Conservation (phyloP, 306 rosid genomes). For the Quercus alba region DNA sequence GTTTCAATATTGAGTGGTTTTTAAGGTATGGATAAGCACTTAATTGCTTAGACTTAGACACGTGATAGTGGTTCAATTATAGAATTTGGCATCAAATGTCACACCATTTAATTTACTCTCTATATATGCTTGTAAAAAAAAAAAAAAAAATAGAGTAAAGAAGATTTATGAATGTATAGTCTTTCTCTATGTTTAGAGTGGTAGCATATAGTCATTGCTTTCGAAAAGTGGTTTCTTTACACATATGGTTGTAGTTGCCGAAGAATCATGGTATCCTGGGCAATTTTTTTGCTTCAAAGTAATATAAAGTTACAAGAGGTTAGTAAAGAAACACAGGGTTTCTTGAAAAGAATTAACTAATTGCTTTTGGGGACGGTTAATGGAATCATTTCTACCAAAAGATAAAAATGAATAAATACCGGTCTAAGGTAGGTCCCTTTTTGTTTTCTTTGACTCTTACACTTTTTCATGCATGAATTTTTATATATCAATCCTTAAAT, state of each 20-base stretch:
- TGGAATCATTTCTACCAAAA: conserved; percentile 33
- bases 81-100: conserved; percentile 15
- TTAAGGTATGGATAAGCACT: conserved; percentile 25
- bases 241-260: background rate
- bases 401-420: conserved; percentile 16
- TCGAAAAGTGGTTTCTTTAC: conserved; percentile 6
- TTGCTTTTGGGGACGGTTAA: conserved; percentile 65
- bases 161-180: too few relatives aligned
- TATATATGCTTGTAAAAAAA: too few relatives aligned
- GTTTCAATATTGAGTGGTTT: background rate
- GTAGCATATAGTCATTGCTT: conserved; percentile 27
- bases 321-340: conserved; percentile 23
- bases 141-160: too few relatives aligned
- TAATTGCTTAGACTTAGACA: conserved; percentile 38
- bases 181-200: conserved; percentile 10
- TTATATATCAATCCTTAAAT: background rate
- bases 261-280: conserved; percentile 9
- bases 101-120: background rate
- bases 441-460: conserved; percentile 40
- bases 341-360: conserved; percentile 43
- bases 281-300: conserved; percentile 26
- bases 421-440: background rate
- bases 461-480: conserved; percentile 14
- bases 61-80: conserved; percentile 33
- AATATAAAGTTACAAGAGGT: conserved; percentile 32